Conservation (phyloP, 176 grass and related monocot genomes). For the Guadua angustifolia region DNA sequence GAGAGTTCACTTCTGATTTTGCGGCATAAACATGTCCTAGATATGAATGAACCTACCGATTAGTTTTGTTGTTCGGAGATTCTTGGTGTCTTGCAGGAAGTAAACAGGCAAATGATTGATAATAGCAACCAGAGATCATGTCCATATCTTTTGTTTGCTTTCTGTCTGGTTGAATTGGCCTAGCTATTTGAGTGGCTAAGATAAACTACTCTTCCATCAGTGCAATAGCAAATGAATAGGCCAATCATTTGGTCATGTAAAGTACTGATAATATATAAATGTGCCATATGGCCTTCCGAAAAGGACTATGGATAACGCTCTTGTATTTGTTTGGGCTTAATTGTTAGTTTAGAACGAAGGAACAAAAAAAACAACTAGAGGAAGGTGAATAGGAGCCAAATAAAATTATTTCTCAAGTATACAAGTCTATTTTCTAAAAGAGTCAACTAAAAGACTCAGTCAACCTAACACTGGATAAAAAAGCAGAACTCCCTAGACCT, state of each 20-base stretch:
- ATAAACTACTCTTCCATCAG: slow-evolving; percentile 44
- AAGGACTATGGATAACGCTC: slow-evolving; percentile 47
- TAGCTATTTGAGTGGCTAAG: slow-evolving; percentile 33
- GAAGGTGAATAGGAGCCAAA: no score
- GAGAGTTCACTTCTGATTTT: slow-evolving; percentile 6
- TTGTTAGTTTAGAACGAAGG: slow-evolving; percentile 51
- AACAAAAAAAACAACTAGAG: no score
- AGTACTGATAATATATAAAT: slow-evolving; percentile 50
- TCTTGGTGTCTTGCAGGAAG: slow-evolving; percentile 62
- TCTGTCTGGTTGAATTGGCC: slow-evolving; percentile 54
- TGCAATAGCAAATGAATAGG: slow-evolving; percentile 35
- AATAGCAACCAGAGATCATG: slow-evolving; percentile 55
- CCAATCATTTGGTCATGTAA: slow-evolving; percentile 64
- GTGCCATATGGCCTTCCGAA: slow-evolving; percentile 39
- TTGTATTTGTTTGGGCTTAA: slow-evolving; percentile 48
- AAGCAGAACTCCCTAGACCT: no score
- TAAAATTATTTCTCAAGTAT: no score
- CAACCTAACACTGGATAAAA: no score
- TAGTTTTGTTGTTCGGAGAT: slow-evolving; percentile 51
- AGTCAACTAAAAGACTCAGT: no score
- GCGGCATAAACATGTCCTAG: background rate
- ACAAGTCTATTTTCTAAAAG: no score
- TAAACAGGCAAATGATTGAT: slow-evolving; percentile 50
- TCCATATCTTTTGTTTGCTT: slow-evolving; percentile 60
- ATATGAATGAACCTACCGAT: slow-evolving; percentile 26